These are phyloP conservation scores for Waltergamsia citrina DNA, from an alignment of 2,329 filamentous ascomycete species.

Conservation along the genomic window DNA sequence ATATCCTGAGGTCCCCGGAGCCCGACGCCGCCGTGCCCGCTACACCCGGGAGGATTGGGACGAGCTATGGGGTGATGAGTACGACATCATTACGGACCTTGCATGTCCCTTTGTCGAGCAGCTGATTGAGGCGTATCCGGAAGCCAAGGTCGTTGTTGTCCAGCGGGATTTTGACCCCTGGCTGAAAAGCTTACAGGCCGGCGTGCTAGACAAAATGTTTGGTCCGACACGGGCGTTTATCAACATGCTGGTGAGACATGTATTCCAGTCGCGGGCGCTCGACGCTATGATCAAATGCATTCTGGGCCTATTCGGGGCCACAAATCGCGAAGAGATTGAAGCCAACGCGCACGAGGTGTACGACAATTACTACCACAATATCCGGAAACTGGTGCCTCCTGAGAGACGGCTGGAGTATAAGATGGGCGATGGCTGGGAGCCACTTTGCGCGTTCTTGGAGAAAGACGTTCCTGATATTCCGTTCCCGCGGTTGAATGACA, in stretches of 20 bases:
- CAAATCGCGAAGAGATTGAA: slow-evolving; percentile 10
- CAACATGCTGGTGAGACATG: slow-evolving; percentile 12
- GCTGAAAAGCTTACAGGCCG: slow-evolving; percentile 10
- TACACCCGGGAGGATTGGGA: slow-evolving; percentile 6
- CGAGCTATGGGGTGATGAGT: slow-evolving; percentile 2
- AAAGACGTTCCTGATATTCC: slow-evolving; percentile 16
- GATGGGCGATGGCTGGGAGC: slow-evolving; percentile 22
- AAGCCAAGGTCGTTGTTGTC: slow-evolving; percentile 11
- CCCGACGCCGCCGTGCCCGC: background rate
- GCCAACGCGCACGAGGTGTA: slow-evolving; percentile 13
- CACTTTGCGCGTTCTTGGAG: slow-evolving; percentile 24
- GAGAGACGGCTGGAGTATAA: slow-evolving; percentile 16
- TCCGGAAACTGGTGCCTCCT: slow-evolving; percentile 15
- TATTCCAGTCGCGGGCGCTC: slow-evolving; percentile 19
- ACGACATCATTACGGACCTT: slow-evolving; percentile 9
- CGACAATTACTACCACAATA: slow-evolving; percentile 15
- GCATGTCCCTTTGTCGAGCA: slow-evolving; percentile 8
- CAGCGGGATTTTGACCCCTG: slow-evolving; percentile 10
- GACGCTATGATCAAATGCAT: slow-evolving; percentile 12
- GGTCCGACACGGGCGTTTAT: slow-evolving; percentile 5
- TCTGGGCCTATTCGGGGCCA: slow-evolving; percentile 15
- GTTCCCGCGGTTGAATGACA: slow-evolving; percentile 19
- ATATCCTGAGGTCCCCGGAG: slow-evolving; percentile 1
- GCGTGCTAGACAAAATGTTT: slow-evolving; percentile 1
- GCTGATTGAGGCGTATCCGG: slow-evolving; percentile 9